A percentile compares a stretch with the other conserved stretches of the same genome.
These are phyloP conservation scores for Candida railenensis DNA, from an alignment of 805 yeast species.

Conservation along the genomic window DNA sequence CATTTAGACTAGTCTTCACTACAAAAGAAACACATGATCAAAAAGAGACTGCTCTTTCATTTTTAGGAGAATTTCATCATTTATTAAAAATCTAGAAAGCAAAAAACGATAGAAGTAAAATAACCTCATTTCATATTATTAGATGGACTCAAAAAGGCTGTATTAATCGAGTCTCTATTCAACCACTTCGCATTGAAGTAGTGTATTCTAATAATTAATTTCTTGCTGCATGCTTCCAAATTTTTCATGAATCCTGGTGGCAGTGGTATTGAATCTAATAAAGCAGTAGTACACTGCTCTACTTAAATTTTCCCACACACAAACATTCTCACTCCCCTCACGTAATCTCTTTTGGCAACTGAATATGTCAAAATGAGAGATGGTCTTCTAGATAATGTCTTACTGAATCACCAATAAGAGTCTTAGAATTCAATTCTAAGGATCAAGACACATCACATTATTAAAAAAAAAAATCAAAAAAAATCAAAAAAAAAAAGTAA, in stretches of 20 bases:
- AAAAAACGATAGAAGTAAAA: constrained; percentile 1
- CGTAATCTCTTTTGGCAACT: constrained; percentile 5
- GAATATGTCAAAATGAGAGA: constrained; percentile 5
- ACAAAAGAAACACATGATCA: constrained; percentile 4
- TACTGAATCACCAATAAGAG: constrained; percentile 2
- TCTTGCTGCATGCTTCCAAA: constrained; percentile 5
- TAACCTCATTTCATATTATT: background rate
- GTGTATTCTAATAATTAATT: constrained; percentile 1
- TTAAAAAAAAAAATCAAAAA: constrained; percentile 1
- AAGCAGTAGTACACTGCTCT: background rate
- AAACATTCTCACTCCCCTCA: background rate
- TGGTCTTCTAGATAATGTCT: background rate
- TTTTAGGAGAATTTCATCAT: constrained; percentile 8
- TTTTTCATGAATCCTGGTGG: constrained; percentile 1
- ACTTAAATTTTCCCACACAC: background rate
- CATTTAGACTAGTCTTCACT: constrained; percentile 8
- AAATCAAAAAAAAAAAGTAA: constrained; percentile 3
- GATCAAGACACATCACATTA: background rate
- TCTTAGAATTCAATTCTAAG: background rate
- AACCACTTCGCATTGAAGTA: background rate
- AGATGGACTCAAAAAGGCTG: background rate
- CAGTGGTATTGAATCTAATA: background rate
- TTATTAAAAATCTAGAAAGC: constrained; percentile 13
- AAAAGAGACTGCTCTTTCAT: background rate
- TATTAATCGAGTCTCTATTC: background rate